phyloP scores from a whole-genome alignment of 225 moss, liverwort and hornwort species.

The Marchantia paleacea region DNA sequence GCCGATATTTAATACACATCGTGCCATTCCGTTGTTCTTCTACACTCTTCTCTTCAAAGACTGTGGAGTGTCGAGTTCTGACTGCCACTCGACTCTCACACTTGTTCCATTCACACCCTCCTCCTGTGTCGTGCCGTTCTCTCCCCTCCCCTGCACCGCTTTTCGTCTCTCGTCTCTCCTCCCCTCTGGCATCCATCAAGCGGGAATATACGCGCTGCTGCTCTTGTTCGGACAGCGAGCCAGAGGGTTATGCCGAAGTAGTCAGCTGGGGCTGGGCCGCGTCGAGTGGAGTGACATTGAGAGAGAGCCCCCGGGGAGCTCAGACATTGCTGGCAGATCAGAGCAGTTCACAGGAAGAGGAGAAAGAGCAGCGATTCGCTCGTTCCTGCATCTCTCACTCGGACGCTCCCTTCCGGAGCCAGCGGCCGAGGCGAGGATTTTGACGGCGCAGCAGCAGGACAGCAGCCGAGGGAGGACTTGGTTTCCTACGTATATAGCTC shows the following conservation, averaged over 20 bases:
- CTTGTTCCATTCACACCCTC: no score
- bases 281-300: no score
- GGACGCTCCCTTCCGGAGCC: background rate
- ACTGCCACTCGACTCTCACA: no score
- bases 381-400: background rate
- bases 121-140: no score
- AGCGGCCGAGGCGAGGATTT: no score
- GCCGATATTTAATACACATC: background rate
- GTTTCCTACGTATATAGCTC: background rate
- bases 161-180: background rate
- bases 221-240: background rate
- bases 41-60: slow-evolving; percentile 5
- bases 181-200: no score
- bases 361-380: background rate
- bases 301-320: no score
- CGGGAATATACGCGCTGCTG: background rate
- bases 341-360: background rate
- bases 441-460: background rate
- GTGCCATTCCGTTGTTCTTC: slow-evolving; percentile 13
- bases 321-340: background rate
- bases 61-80: background rate
- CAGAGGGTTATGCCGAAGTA: no score
- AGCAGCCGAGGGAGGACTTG: background rate
- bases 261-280: no score
- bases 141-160: background rate